Evolutionary conservation across 73 alveolate genomes (phyloP), one percentile per base, ranked within the genome.

Genomic region (Blepharisma japonicum): DNA sequence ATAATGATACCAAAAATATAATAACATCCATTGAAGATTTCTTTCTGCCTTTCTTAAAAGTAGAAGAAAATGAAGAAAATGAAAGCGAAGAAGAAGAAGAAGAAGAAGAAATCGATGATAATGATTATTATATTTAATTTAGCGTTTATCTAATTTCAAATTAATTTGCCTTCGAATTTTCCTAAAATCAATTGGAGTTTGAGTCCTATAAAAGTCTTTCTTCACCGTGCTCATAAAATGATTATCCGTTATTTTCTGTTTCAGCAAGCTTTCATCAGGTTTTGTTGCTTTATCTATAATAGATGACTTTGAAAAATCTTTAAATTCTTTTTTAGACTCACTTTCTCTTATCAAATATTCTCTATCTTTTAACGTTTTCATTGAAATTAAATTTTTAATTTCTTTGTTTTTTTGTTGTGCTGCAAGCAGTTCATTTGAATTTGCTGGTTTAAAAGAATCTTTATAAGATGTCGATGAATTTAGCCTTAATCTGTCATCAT

Each of bases 211-310:
- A 32, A 32, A 61, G 3, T n/a, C 47, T n/a, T 25, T 61, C 11
- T 25, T 14, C 0, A 14, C 23, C 14, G 74, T 61, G 14, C 47
- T 61, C 74, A 61, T 39, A 25, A 14, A 61, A 5, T 61, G 74
- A 61, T 61, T 61, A 61, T 61, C 74, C 14, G 23, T 39, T 9
- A 11, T 20, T 39, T 61, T 61, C 74, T 14, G 14, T 5, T 39
- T 61, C 47, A 39, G 74, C 14, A 61, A 8, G 11, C 14, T 11
- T 20, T 25, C 47, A 18, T 61, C 74, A 61, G 74, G 74, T 61
- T 61, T 61, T 14, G 14, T 14, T 1, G 47, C 74, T 25, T 61
- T n/a, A 9, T 61, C 74, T 25, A n/a, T 61, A 14, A 20, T 25
- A 14, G 18, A 14, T 61, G 14, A 14, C 23, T 25, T 61, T 14